Evolutionary conservation across 1,284 basidiomycete species (phyloP).

Genomic region (Trametes polyzona): DNA sequence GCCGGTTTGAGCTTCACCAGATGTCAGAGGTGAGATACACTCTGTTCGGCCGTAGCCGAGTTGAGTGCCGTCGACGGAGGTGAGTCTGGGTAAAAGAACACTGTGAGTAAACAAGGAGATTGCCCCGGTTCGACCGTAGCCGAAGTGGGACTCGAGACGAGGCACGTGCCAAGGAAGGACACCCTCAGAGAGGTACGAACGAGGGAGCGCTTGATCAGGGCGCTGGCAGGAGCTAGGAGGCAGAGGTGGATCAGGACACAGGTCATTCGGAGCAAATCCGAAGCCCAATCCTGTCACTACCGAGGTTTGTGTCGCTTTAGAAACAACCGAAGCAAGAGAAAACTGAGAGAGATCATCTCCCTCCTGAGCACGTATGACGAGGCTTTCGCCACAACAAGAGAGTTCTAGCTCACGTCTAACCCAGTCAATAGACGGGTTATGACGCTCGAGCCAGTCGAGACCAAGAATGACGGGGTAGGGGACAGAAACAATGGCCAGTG

Average conservation of each 20-base stretch:
- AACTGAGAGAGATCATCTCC: slow-evolving; percentile 24
- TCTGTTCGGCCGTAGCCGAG: no score
- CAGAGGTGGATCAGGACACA: neutral
- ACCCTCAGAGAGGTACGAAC: slow-evolving; percentile 6
- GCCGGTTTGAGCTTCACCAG: neutral
- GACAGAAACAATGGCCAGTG: slow-evolving; percentile 24
- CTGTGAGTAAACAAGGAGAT: neutral
- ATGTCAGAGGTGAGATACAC: neutral
- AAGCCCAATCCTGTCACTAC: slow-evolving; percentile 14
- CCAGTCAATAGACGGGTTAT: slow-evolving; percentile 33
- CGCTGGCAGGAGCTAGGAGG: neutral
- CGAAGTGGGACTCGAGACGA: neutral
- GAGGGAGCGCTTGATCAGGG: slow-evolving; percentile 12
- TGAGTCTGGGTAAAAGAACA: no score
- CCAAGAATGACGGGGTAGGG: slow-evolving; percentile 26
- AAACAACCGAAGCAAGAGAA: slow-evolving; percentile 2
- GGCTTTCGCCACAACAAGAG: slow-evolving; percentile 30
- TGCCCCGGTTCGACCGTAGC: neutral
- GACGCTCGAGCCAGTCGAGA: slow-evolving; percentile 29
- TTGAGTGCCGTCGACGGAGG: no score
- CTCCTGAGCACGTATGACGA: slow-evolving; percentile 35
- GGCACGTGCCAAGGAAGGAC: slow-evolving; percentile 9
- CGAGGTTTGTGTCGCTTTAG: no score
- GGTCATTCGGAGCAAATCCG: slow-evolving; percentile 20
- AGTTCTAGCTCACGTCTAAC: slow-evolving; percentile 16